phyloP scores from a whole-genome alignment of 352 stramenopile species.

The Aphanomyces astaci region DNA sequence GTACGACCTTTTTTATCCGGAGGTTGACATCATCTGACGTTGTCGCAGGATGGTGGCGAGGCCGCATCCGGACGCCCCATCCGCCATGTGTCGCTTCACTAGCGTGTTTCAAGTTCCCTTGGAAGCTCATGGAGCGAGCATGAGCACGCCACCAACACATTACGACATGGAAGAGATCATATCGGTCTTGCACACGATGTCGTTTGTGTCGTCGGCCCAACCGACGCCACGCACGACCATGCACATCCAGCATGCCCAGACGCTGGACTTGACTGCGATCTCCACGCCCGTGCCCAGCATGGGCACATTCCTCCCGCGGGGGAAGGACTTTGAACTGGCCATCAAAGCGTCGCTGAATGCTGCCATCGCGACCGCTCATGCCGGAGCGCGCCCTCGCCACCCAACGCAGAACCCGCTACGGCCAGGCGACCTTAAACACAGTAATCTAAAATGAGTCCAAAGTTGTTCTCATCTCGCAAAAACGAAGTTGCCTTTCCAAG shows the following conservation, averaged over 20 bases:
- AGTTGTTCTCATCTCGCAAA: too few relatives aligned
- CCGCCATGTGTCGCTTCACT: background rate
- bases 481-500: too few relatives aligned
- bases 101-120: background rate
- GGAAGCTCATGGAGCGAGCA: background rate
- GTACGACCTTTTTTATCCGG: background rate
- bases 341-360: slow-evolving; percentile 5
- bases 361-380: too few relatives aligned
- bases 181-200: background rate
- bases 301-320: background rate
- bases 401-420: too few relatives aligned
- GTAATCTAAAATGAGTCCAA: too few relatives aligned
- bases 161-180: background rate
- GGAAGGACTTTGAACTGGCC: background rate
- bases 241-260: background rate
- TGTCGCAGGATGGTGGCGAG: background rate
- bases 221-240: too few relatives aligned
- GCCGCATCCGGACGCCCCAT: background rate
- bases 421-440: too few relatives aligned
- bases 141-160: background rate
- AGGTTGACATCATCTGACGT: too few relatives aligned
- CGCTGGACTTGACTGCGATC: background rate
- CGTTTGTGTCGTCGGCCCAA: background rate
- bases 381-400: too few relatives aligned
- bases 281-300: background rate